A percentile compares a stretch with the other conserved stretches of the same genome.
These are phyloP conservation scores for Astrothelium macrocarpum DNA, from an alignment of 495 filamentous ascomycete genomes.

Conservation along the genomic window DNA sequence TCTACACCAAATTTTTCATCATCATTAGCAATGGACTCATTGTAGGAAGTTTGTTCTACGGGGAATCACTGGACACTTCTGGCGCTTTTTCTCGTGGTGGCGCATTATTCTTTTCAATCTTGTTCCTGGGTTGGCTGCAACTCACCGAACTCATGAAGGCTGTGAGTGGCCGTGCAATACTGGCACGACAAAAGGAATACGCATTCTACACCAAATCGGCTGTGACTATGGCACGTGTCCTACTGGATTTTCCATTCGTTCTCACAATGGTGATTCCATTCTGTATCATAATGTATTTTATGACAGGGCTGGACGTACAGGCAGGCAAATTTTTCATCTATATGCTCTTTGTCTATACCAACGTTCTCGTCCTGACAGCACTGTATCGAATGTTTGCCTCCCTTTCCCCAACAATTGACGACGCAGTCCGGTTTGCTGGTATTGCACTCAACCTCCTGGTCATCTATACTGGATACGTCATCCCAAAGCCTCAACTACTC, in stretches of 20 bases:
- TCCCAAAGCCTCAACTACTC: conserved; percentile 37
- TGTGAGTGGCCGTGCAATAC: conserved; percentile 52
- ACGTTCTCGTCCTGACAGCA: conserved; percentile 56
- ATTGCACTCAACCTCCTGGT: conserved; percentile 53
- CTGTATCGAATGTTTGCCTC: conserved; percentile 71
- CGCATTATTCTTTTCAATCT: conserved; percentile 60
- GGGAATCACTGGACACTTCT: conserved; percentile 50
- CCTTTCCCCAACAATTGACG: conserved; percentile 60
- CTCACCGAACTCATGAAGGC: conserved; percentile 63
- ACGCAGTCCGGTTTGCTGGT: conserved; percentile 62
- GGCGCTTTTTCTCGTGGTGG: conserved; percentile 63
- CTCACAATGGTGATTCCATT: conserved; percentile 56
- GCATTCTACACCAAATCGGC: conserved; percentile 75
- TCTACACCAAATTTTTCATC: conserved; percentile 72
- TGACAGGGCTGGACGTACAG: conserved; percentile 52
- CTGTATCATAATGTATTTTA: conserved; percentile 58
- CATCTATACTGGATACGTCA: conserved; percentile 49
- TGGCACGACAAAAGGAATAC: conserved; percentile 57
- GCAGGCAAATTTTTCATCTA: conserved; percentile 67
- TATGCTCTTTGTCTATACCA: conserved; percentile 60
- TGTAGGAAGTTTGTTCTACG: conserved; percentile 64
- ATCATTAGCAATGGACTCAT: conserved; percentile 66
- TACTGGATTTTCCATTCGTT: conserved; percentile 60
- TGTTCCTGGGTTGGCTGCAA: conserved; percentile 70
- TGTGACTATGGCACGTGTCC: conserved; percentile 55